A percentile compares a stretch with the other conserved stretches of the same genome.
Evolutionary conservation across 1,284 basidiomycete genomes (phyloP).

Genomic region (Blastosporella zonata): DNA sequence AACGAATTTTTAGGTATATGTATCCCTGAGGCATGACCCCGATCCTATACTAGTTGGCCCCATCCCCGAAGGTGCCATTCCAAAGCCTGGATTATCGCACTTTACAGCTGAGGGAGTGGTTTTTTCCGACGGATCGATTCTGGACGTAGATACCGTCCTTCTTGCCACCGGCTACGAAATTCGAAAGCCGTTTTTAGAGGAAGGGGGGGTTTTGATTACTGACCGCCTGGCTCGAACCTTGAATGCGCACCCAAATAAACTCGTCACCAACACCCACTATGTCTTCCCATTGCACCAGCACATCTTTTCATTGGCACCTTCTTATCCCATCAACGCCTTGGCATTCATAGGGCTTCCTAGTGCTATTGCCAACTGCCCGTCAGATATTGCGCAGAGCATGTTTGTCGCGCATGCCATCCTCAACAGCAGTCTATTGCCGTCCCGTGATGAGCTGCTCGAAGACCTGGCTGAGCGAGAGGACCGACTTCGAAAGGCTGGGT

Average conservation of each 20-base stretch:
- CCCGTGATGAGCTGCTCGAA: conserved; percentile 36
- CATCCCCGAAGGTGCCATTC: conserved; percentile 23
- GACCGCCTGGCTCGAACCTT: conserved; percentile 26
- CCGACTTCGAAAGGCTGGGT: conserved; percentile 33
- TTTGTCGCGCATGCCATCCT: conserved; percentile 44
- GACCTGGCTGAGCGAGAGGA: conserved; percentile 43
- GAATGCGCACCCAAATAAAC: conserved; percentile 22
- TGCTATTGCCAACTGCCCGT: conserved; percentile 45
- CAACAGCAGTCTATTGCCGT: conserved; percentile 38
- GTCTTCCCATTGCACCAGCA: conserved; percentile 54
- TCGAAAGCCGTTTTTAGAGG: conserved; percentile 50
- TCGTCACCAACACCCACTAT: conserved; percentile 50
- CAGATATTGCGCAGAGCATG: conserved; percentile 48
- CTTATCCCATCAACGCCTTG: conserved; percentile 47
- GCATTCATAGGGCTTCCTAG: conserved; percentile 50
- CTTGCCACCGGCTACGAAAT: conserved; percentile 56
- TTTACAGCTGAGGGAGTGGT: conserved; percentile 44
- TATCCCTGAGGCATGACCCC: conserved; percentile 26
- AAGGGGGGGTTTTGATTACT: conserved; percentile 29
- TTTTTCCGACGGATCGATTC: conserved; percentile 43
- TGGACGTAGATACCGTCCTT: conserved; percentile 45
- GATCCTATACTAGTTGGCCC: conserved; percentile 28
- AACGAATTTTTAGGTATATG: conserved; percentile 1
- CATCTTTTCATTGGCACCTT: conserved; percentile 46
- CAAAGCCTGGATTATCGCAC: conserved; percentile 44